Evolutionary conservation across 257 asterid genomes (phyloP).

Genomic region (Rubia yunnanensis): DNA sequence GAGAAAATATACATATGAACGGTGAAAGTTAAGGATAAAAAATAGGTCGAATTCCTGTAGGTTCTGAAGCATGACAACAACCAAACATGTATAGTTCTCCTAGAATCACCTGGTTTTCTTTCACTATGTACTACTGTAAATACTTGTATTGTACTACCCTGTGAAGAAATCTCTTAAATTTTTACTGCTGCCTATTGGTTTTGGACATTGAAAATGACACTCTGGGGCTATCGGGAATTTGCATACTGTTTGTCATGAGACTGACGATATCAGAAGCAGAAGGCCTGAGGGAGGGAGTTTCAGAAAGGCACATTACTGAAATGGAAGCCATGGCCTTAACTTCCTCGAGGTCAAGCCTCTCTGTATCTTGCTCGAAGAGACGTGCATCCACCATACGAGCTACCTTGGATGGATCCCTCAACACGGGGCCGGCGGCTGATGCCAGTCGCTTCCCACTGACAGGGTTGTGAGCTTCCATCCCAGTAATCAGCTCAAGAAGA

Average conservation of each 20-base stretch:
- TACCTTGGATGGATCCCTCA: slow-evolving; percentile 30
- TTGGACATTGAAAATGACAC: slow-evolving; percentile 2
- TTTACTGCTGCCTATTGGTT: background rate
- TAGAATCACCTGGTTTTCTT: background rate
- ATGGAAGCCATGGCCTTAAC: slow-evolving; percentile 40
- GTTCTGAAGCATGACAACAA: background rate
- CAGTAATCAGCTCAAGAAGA: slow-evolving; percentile 56
- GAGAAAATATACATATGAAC: background rate
- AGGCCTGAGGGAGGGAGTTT: slow-evolving; percentile 46
- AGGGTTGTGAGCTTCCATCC: slow-evolving; percentile 42
- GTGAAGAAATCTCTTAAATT: background rate
- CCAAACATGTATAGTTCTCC: background rate
- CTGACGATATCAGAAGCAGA: slow-evolving; percentile 36
- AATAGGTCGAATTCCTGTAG: background rate
- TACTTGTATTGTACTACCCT: background rate
- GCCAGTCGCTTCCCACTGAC: slow-evolving; percentile 37
- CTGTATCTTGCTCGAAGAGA: slow-evolving; percentile 18
- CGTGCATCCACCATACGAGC: slow-evolving; percentile 49
- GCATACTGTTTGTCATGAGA: slow-evolving; percentile 17
- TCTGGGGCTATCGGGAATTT: slow-evolving; percentile 16
- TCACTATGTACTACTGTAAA: slow-evolving; percentile 1
- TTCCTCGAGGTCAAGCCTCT: slow-evolving; percentile 36
- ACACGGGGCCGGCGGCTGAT: slow-evolving; percentile 28
- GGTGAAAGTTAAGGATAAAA: background rate
- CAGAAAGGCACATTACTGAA: slow-evolving; percentile 40